Evolutionary conservation across 1,139 yeast genomes (phyloP), one percentile per base, ranked within the genome.

Genomic region (Candida pseudocylindracea): DNA sequence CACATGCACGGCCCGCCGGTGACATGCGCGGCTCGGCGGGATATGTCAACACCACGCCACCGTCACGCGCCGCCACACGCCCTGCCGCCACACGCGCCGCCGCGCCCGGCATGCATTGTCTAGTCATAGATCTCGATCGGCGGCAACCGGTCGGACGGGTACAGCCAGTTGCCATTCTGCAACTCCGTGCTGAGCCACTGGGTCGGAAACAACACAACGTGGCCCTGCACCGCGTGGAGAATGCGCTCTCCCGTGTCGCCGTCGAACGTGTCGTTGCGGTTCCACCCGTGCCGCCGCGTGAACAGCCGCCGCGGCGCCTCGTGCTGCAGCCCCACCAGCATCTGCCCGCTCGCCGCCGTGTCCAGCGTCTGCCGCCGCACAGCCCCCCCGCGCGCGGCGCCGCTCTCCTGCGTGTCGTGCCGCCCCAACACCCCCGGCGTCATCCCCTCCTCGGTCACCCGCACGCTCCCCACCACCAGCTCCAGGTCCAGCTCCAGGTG

Each of bases 121-220:
- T 51, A 88, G 46, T 85, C 93, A 51, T 79, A 88, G 35, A 88
- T 88, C 49, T 88, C 96, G 37, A 88, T 71, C 2, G 99, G 99
- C 8, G 96, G 95, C 31, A 88, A 59, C 46, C 93, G 70, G 48
- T 88, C 99, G 34, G 92, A 74, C 42, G 75, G 80, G 57, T 81
- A 85, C 50, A 83, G 83, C 96, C 96, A 88, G 46, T 91, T 88
- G 20, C 80, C 88, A 6, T 78, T 69, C 35, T 83, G 93, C 33
- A 83, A 67, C 50, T 88, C 98, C 38, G 72, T 67, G 44, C 68
- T 59, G 33, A 91, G 61, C 98, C 98, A 91, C 38, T 81, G 85
- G 0, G 80, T 63, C 0, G 98, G 96, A 59, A 85, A 88, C 25
- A 74, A 48, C 4, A 91, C 96, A 44, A 91, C 55, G 46, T 88